Conservation (phyloP, 257 asterid genomes). For the Jaltomata sinuosa region DNA sequence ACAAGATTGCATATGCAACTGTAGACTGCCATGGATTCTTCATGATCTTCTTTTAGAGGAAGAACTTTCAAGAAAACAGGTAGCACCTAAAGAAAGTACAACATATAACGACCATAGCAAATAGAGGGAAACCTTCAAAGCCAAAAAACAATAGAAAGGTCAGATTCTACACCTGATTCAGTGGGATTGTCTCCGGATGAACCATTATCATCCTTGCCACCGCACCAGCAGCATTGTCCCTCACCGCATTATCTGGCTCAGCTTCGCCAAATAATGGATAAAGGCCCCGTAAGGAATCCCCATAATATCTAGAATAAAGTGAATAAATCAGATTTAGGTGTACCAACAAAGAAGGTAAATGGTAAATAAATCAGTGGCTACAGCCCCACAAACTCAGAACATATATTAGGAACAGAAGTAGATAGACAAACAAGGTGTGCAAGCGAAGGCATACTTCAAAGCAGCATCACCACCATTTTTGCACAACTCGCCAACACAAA, state of each 20-base stretch:
- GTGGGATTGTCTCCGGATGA: slow-evolving; percentile 77
- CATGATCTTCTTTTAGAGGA: slow-evolving; percentile 91
- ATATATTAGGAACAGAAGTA: neutral
- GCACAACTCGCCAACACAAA: slow-evolving; percentile 95
- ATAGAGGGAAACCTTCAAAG: neutral
- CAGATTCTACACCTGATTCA: slow-evolving; percentile 59
- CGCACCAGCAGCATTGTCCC: slow-evolving; percentile 99
- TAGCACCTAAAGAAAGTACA: slow-evolving; percentile 41
- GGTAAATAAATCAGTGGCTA: neutral
- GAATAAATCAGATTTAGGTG: neutral
- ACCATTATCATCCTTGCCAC: slow-evolving; percentile 96
- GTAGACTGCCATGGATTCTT: slow-evolving; percentile 78
- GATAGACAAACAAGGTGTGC: neutral
- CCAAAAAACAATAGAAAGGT: neutral
- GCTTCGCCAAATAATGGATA: slow-evolving; percentile 80
- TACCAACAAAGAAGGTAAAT: neutral
- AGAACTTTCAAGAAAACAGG: slow-evolving; percentile 88
- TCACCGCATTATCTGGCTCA: slow-evolving; percentile 92
- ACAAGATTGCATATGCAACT: slow-evolving; percentile 83
- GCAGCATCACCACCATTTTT: slow-evolving; percentile 84
- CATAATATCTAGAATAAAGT: slow-evolving; percentile 43
- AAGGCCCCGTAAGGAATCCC: slow-evolving; percentile 61
- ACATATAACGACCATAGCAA: neutral
- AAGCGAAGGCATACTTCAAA: slow-evolving; percentile 59
- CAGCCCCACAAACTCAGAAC: neutral